Conservation (phyloP, 495 filamentous ascomycete species). For the Opeltia flavorubescens region DNA sequence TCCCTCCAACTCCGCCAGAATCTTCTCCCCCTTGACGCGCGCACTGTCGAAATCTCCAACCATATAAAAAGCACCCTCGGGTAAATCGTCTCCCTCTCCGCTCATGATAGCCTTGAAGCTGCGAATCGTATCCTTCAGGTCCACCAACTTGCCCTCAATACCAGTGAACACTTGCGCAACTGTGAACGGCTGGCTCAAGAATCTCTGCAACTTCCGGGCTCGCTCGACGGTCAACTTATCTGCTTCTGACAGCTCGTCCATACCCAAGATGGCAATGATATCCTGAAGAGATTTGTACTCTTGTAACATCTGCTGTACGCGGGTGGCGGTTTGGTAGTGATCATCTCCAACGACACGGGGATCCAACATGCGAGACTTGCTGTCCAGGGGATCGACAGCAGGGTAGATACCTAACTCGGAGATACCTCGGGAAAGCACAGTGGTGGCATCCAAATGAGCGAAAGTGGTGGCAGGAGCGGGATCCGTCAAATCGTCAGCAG, state of each 20-base stretch:
- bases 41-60: slow-evolving; percentile 91
- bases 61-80: slow-evolving; percentile 95
- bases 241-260: slow-evolving; percentile 97
- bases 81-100: slow-evolving; percentile 90
- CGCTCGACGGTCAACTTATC: slow-evolving; percentile 99
- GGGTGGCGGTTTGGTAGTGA: slow-evolving; percentile 88
- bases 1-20: slow-evolving; percentile 82
- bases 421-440: slow-evolving; percentile 99
- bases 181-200: slow-evolving; percentile 98
- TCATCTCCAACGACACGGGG: slow-evolving; percentile 95
- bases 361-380: slow-evolving; percentile 99
- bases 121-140: slow-evolving; percentile 93
- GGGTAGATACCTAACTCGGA: slow-evolving; percentile 99
- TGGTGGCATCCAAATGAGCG: slow-evolving; percentile 99
- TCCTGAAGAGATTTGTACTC: slow-evolving; percentile 99
- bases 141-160: slow-evolving; percentile 95
- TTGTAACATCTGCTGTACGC: slow-evolving; percentile 97
- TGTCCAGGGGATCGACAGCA: slow-evolving; percentile 97
- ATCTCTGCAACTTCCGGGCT: slow-evolving; percentile 98
- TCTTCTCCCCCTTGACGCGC: slow-evolving; percentile 97
- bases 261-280: slow-evolving; percentile 99
- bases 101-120: slow-evolving; percentile 96
- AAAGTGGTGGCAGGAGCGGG: slow-evolving; percentile 99
- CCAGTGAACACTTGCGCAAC: slow-evolving; percentile 98
- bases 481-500: slow-evolving; percentile 99